Conservation (phyloP, 2,329 filamentous ascomycete species). For the Colletotrichum abscissum region DNA sequence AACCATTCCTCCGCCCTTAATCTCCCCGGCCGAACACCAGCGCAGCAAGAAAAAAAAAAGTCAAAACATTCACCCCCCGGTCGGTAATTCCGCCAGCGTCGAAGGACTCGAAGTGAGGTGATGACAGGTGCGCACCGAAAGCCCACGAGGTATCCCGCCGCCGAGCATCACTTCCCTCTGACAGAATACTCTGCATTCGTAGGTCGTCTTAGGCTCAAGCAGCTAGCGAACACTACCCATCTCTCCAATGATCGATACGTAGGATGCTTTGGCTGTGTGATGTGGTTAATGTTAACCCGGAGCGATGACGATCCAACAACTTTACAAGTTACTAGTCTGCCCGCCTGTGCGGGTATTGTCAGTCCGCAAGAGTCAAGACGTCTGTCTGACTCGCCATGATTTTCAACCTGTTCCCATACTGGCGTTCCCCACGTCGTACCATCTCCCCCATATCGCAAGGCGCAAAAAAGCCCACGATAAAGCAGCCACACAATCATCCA, state of each 20-base stretch:
- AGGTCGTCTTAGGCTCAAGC: not conserved
- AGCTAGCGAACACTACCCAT: not conserved
- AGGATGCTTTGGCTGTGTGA: not conserved
- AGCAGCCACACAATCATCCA: not conserved
- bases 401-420: not conserved
- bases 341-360: not conserved
- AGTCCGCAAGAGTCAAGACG: not conserved
- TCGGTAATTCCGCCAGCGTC: too few relatives aligned
- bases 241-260: not conserved
- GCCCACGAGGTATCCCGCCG: not conserved
- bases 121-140: not conserved
- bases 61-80: not conserved
- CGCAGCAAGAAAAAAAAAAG: not conserved
- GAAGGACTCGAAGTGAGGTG: too few relatives aligned
- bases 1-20: not conserved
- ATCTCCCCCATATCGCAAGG: not conserved
- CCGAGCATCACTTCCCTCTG: too few relatives aligned
- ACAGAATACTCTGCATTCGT: too few relatives aligned
- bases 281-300: not conserved
- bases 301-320: not conserved
- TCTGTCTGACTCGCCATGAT: slow-evolving; percentile 2
- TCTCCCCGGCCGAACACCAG: not conserved
- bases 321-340: not conserved
- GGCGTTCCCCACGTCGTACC: not conserved
- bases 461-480: not conserved